Percentiles rank a stretch among this genome's conserved stretches.
Conservation (phyloP, 148 eudicot genomes). For the Silene conica region DNA sequence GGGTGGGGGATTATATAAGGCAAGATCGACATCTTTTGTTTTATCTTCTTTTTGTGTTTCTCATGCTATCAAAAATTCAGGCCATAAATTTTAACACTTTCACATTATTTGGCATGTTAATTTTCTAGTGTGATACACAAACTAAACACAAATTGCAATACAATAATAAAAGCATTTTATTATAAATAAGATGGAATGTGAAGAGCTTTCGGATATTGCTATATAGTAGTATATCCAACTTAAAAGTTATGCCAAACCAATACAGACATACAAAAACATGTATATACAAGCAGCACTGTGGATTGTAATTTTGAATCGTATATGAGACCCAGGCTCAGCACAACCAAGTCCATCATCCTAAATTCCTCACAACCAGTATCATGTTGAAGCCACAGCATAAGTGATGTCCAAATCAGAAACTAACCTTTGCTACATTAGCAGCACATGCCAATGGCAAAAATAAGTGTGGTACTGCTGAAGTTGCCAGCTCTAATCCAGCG, state of each 20-base stretch:
- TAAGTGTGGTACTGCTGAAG: constrained; percentile 89
- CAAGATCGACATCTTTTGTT: not conserved
- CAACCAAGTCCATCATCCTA: not conserved
- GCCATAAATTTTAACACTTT: not conserved
- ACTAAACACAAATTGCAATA: no score
- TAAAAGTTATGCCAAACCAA: no score
- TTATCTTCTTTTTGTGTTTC: not conserved
- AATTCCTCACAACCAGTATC: not conserved
- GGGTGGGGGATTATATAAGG: not conserved
- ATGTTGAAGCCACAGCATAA: not conserved
- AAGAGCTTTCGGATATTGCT: no score
- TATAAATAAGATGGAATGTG: no score
- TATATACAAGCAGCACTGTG: not conserved
- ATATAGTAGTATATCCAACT: no score
- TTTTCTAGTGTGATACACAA: no score
- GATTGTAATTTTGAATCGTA: not conserved
- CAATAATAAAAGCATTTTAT: no score
- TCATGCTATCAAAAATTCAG: not conserved
- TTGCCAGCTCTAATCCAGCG: constrained; percentile 92
- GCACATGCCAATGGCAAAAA: constrained; percentile 97
- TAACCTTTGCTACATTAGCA: constrained; percentile 92
- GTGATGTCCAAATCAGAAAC: not conserved
- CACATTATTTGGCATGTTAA: no score
- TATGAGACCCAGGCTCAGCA: not conserved
- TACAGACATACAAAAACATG: not conserved